Percentiles rank a stretch among this genome's conserved stretches.
Evolutionary conservation across 2,329 filamentous ascomycete genomes (phyloP).

Genomic region (Cladosporium sp.): DNA sequence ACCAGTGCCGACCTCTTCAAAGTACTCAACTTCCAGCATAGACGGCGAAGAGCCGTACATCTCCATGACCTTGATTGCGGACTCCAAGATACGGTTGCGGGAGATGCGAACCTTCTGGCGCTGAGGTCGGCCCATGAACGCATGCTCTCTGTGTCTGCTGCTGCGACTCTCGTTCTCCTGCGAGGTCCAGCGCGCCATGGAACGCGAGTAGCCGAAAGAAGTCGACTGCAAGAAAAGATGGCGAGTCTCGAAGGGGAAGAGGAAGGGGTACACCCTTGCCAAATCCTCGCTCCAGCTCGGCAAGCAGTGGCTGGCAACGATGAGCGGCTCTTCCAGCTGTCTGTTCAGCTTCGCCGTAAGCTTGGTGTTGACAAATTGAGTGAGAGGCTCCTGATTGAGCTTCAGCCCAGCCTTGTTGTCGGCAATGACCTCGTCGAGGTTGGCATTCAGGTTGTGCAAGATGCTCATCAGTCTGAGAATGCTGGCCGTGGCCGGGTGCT

Average conservation of each 20-base stretch:
- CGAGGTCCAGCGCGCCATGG: constrained; percentile 80
- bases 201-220: constrained; percentile 94
- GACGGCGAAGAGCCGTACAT: constrained; percentile 96
- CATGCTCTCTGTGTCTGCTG: constrained; percentile 79
- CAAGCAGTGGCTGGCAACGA: constrained; percentile 94
- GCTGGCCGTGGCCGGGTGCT: constrained; percentile 77
- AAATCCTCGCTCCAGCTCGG: constrained; percentile 96
- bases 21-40: constrained; percentile 95
- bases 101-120: constrained; percentile 98
- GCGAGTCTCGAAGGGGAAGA: constrained; percentile 96
- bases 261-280: constrained; percentile 87
- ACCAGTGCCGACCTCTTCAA: constrained; percentile 96
- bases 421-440: constrained; percentile 83
- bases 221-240: constrained; percentile 97
- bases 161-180: constrained; percentile 84
- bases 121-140: constrained; percentile 86
- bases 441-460: constrained; percentile 86
- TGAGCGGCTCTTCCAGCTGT: constrained; percentile 91
- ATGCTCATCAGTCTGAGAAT: constrained; percentile 87
- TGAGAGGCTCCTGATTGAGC: constrained; percentile 74
- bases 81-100: constrained; percentile 89
- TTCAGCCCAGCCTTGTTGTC: constrained; percentile 68
- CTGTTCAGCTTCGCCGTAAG: constrained; percentile 96
- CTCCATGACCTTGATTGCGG: constrained; percentile 97
- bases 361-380: constrained; percentile 98